Evolutionary conservation across 306 rosid genomes (phyloP), one percentile per base, ranked within the genome.

Genomic region (Sindora glabra): DNA sequence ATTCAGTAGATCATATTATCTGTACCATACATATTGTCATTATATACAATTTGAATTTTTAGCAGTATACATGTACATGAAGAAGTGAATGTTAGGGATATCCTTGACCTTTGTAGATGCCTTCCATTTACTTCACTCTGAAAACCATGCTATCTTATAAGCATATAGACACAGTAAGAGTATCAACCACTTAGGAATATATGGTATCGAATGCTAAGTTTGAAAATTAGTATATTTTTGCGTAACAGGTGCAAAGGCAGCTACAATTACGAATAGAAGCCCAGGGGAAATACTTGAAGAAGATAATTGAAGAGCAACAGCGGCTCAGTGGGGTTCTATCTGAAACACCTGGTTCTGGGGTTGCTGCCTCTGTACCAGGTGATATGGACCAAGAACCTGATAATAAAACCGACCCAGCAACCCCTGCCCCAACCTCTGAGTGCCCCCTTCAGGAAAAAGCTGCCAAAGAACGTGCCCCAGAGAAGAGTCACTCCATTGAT

Each of bases 281-380:
- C 37, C 99, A 92, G 68, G 96, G 95, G 36, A 86, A 92, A 40
- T 92, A 92, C 79, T 74, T 92, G 86, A 92, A 89, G 83, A 92
- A 92, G 86, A 92, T 92, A 78, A 89, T 92, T 1, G 99, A 92
- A 79, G 99, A 92, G 74, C 99, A 92, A 52, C 99, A 86, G 57
- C 81, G 92, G 49, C 90, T 89, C 23, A 73, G 84, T 30, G 99
- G 99, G 26, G 90, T 82, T 74, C 71, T 82, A 37, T 83, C 96
- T 3, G 96, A 83, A 48, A 84, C 71, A 64, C 90, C 89, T 1
- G 79, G 49, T 25, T 56, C 76, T 9, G 83, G 79, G 63, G 64
- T 56, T 55, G 47, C 74, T n/a, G 75, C 74, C 40, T 55, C 61
- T 24, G 72, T 39, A n/a, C 76, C 77, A 2, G 75, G 79, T 29